A percentile compares a stretch with the other conserved stretches of the same genome.
Conservation (phyloP, 768 basidiomycete species). For the Termitomyces sp. region DNA sequence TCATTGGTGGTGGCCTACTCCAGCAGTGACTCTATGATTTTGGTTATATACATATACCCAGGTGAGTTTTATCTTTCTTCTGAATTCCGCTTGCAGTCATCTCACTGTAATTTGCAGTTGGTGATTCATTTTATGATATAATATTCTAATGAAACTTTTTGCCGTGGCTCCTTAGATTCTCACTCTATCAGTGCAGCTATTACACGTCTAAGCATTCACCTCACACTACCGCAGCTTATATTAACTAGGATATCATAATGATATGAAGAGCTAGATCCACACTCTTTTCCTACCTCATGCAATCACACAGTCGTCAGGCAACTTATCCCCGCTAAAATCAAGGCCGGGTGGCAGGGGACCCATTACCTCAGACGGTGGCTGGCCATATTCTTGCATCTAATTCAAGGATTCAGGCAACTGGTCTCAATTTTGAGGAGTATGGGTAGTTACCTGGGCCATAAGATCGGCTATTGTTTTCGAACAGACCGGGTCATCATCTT, state of each 20-base stretch:
- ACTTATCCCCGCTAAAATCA: constrained; percentile 30
- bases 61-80: neutral
- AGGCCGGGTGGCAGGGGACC: constrained; percentile 75
- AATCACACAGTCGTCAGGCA: constrained; percentile 8
- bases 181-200: neutral
- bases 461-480: constrained; percentile 51
- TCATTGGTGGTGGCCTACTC: constrained; percentile 37
- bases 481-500: constrained; percentile 44
- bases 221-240: neutral
- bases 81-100: neutral
- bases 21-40: constrained; percentile 1
- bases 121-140: neutral
- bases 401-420: constrained; percentile 31
- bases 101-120: neutral
- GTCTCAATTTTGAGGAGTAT: neutral
- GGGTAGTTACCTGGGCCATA: constrained; percentile 48
- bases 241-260: neutral
- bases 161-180: too few species aligned
- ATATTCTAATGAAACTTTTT: neutral
- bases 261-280: neutral
- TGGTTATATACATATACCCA: constrained; percentile 9
- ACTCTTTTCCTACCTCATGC: neutral
- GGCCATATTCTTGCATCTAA: constrained; percentile 75
- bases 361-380: constrained; percentile 66
- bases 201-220: neutral